Percentiles rank a stretch among this genome's conserved stretches.
phyloP scores from a whole-genome alignment of 495 filamentous ascomycete species.

The Penicillium bovifimosum region DNA sequence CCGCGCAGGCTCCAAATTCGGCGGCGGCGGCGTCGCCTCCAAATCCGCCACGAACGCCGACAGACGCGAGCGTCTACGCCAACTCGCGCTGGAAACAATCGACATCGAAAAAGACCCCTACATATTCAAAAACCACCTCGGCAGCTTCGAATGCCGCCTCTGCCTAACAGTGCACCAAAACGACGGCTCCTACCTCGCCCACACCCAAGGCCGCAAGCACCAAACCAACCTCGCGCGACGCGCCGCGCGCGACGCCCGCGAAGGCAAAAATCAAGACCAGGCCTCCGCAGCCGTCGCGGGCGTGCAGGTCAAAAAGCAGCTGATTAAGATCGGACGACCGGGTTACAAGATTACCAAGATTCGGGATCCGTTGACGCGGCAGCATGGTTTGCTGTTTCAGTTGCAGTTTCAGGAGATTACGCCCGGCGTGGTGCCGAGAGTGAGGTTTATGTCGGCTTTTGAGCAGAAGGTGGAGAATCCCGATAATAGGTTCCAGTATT shows the following conservation, averaged over 20 bases:
- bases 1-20: conserved; percentile 95
- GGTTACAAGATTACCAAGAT: conserved; percentile 98
- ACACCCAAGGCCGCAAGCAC: conserved; percentile 98
- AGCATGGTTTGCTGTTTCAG: conserved; percentile 89
- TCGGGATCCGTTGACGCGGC: conserved; percentile 81
- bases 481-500: conserved; percentile 89
- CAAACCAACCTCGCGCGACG: conserved; percentile 98
- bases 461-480: conserved; percentile 95
- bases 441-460: conserved; percentile 95
- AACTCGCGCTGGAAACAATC: conserved; percentile 96
- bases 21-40: conserved; percentile 93
- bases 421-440: conserved; percentile 66
- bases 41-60: conserved; percentile 92
- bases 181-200: conserved; percentile 97
- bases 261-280: conserved; percentile 71
- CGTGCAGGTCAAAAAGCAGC: conserved; percentile 77
- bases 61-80: conserved; percentile 92
- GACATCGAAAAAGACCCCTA: conserved; percentile 99
- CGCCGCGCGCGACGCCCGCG: conserved; percentile 88
- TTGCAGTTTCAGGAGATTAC: conserved; percentile 92
- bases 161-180: conserved; percentile 99
- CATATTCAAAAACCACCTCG: conserved; percentile 99
- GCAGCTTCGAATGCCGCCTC: conserved; percentile 95
- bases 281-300: conserved; percentile 64
- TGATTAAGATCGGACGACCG: conserved; percentile 95